These are phyloP conservation scores for Cladosporium cucumerinum DNA, from an alignment of 2,329 filamentous ascomycete species.

Conservation along the genomic window DNA sequence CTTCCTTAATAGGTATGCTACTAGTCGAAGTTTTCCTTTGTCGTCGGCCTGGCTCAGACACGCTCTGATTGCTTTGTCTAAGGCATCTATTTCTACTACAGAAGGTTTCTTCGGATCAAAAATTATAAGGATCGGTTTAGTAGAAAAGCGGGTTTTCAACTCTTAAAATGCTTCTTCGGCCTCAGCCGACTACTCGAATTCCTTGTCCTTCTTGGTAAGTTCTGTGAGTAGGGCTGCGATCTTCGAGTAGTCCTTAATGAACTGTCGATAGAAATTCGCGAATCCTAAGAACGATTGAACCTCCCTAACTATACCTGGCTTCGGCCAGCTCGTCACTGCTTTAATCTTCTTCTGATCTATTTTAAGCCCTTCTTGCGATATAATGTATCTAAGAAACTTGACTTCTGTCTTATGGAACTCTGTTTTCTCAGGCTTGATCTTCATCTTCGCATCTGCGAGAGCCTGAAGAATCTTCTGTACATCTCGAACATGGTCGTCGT, in stretches of 20 bases:
- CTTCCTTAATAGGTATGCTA: slow-evolving; percentile 21
- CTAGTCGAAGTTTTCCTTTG: slow-evolving; percentile 15
- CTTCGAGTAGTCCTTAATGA: slow-evolving; percentile 9
- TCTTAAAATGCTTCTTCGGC: background rate
- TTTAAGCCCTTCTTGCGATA: slow-evolving; percentile 25
- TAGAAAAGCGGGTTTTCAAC: slow-evolving; percentile 8
- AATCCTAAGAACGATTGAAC: slow-evolving; percentile 1
- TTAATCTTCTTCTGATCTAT: slow-evolving; percentile 30
- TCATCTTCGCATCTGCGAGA: background rate
- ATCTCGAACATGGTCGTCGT: slow-evolving; percentile 8
- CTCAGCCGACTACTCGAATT: background rate
- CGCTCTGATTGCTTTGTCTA: slow-evolving; percentile 17
- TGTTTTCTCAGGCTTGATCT: slow-evolving; percentile 26
- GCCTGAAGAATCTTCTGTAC: background rate
- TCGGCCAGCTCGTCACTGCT: slow-evolving; percentile 22
- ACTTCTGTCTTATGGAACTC: slow-evolving; percentile 31
- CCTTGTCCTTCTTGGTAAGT: background rate
- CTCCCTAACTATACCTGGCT: background rate
- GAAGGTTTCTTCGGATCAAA: background rate
- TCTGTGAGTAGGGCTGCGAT: slow-evolving; percentile 1
- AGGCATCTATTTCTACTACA: slow-evolving; percentile 13
- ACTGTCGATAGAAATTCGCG: background rate
- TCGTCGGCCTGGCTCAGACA: slow-evolving; percentile 15
- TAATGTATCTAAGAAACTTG: slow-evolving; percentile 32
- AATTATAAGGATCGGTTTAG: slow-evolving; percentile 9